These are phyloP conservation scores for Sutorius eximius DNA, from an alignment of 1,284 basidiomycete species.

Conservation along the genomic window DNA sequence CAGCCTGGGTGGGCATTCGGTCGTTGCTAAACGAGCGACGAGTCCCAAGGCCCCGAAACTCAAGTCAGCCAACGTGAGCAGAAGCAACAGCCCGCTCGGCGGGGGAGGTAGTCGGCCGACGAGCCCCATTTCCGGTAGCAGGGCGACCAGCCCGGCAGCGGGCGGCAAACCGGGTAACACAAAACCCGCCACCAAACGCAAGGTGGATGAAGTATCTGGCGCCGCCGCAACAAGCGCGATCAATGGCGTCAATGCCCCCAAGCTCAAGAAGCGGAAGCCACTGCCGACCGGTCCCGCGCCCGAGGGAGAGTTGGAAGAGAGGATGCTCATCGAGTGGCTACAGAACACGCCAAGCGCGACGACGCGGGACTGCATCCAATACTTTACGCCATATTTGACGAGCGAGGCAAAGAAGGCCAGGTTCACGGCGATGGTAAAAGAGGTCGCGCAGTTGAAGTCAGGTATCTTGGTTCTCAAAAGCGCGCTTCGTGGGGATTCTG, in stretches of 20 bases:
- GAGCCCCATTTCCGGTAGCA: slow-evolving; percentile 43
- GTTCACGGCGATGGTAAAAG: slow-evolving; percentile 75
- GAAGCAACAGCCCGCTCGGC: slow-evolving; percentile 56
- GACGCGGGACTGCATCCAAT: slow-evolving; percentile 73
- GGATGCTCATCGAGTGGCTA: slow-evolving; percentile 72
- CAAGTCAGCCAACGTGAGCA: slow-evolving; percentile 45
- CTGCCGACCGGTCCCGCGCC: slow-evolving; percentile 39
- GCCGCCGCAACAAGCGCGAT: slow-evolving; percentile 31
- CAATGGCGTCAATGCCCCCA: slow-evolving; percentile 41
- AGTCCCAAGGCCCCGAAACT: slow-evolving; percentile 68
- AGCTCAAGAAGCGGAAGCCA: slow-evolving; percentile 68
- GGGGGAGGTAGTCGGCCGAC: slow-evolving; percentile 40
- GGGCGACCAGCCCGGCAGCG: slow-evolving; percentile 46
- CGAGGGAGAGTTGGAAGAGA: slow-evolving; percentile 58
- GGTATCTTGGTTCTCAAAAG: slow-evolving; percentile 62
- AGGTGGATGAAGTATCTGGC: slow-evolving; percentile 53
- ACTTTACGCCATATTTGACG: slow-evolving; percentile 73
- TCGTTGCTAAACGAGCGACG: slow-evolving; percentile 81
- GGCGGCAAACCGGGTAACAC: slow-evolving; percentile 25
- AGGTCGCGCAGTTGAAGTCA: slow-evolving; percentile 68
- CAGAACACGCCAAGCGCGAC: slow-evolving; percentile 60
- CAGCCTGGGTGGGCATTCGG: slow-evolving; percentile 63
- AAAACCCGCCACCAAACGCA: slow-evolving; percentile 57
- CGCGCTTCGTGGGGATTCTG: slow-evolving; percentile 36
- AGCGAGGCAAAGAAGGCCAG: slow-evolving; percentile 65